These are phyloP conservation scores for Myxozyma kluyveri DNA, from an alignment of 805 yeast species.

Conservation along the genomic window DNA sequence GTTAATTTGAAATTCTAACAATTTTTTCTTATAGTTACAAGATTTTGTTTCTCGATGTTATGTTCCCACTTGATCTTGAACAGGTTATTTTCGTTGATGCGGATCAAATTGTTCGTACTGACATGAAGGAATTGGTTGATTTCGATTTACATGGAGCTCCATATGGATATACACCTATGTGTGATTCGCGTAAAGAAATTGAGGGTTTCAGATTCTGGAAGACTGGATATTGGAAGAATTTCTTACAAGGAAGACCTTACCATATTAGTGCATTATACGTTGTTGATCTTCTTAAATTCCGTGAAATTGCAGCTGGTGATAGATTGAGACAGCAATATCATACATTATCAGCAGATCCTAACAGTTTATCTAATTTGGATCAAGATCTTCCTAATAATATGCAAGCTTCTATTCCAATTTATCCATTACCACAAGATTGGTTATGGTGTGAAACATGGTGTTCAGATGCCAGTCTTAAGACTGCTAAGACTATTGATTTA, in stretches of 20 bases:
- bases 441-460: constrained; percentile 96
- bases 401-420: constrained; percentile 65
- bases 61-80: constrained; percentile 75
- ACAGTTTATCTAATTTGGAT: constrained; percentile 76
- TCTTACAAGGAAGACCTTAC: constrained; percentile 59
- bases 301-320: constrained; percentile 74
- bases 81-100: constrained; percentile 84
- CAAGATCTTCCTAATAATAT: constrained; percentile 92
- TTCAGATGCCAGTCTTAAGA: constrained; percentile 54
- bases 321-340: constrained; percentile 80
- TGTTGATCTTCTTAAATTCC: constrained; percentile 67
- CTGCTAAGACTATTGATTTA: constrained; percentile 76
- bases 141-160: constrained; percentile 76
- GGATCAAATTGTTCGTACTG: constrained; percentile 76
- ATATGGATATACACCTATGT: constrained; percentile 85
- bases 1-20: too few relatives aligned
- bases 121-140: constrained; percentile 64
- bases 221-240: constrained; percentile 80
- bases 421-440: constrained; percentile 78
- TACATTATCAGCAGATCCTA: constrained; percentile 70
- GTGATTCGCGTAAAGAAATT: constrained; percentile 73
- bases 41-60: constrained; percentile 76
- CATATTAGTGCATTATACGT: constrained; percentile 82
- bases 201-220: constrained; percentile 91
- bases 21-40: constrained; percentile 47